phyloP scores from a whole-genome alignment of 768 basidiomycete species.

The Mycena albidolilacea region DNA sequence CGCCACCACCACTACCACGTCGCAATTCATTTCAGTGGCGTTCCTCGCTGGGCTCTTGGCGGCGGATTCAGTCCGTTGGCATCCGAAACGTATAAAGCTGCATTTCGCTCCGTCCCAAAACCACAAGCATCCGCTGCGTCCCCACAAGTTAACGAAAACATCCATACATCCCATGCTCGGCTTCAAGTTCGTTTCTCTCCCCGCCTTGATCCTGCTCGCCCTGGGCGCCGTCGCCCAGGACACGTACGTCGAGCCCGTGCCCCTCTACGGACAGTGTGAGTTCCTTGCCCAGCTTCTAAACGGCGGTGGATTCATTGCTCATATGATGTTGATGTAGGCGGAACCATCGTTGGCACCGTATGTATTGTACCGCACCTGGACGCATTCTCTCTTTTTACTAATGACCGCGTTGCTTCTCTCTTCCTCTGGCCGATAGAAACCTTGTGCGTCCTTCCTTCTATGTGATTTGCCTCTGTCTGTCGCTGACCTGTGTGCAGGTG shows the following conservation, averaged over 20 bases:
- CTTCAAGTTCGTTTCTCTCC: conserved; percentile 19
- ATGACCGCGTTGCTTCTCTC: not conserved
- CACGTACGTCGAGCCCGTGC: conserved; percentile 1
- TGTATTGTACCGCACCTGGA: not conserved
- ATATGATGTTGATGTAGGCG: not conserved
- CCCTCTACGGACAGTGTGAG: conserved; percentile 27
- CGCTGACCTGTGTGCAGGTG: no score
- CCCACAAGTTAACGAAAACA: not conserved
- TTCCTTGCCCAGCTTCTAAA: not conserved
- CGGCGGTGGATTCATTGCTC: not conserved
- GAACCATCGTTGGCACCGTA: conserved; percentile 30
- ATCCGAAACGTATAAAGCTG: not conserved
- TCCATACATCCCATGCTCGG: conserved; percentile 17
- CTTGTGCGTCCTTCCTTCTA: conserved; percentile 9
- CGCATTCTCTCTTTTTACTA: not conserved
- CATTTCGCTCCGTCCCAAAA: not conserved
- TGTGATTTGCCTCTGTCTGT: not conserved
- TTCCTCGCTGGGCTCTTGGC: not conserved
- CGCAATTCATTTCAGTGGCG: not conserved
- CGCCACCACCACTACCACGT: not conserved
- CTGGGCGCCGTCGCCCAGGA: conserved; percentile 18
- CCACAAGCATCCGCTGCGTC: not conserved
- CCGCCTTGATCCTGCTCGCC: conserved; percentile 6
- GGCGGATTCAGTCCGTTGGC: no score
- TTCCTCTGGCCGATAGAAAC: not conserved